A percentile compares a stretch with the other conserved stretches of the same genome.
Conservation (phyloP, 192 early-diverging fungal species). For the Coemansia sp. region DNA sequence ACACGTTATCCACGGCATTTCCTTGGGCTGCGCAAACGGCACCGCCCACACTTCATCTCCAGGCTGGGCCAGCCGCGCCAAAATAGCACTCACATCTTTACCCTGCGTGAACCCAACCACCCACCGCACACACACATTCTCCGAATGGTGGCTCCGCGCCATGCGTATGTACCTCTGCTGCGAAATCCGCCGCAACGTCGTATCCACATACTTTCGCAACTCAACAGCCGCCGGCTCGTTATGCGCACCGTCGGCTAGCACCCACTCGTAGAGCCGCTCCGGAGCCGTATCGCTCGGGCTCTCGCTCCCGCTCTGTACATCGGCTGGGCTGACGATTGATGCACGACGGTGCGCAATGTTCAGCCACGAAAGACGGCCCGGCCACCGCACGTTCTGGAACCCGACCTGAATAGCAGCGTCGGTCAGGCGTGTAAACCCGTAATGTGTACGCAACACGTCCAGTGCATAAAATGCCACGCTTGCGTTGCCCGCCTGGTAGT, state of each 20-base stretch:
- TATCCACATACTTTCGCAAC: slow-evolving; percentile 68
- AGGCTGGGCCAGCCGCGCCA: slow-evolving; percentile 58
- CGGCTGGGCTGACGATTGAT: background rate
- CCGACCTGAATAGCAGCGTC: slow-evolving; percentile 61
- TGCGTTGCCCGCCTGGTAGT: slow-evolving; percentile 79
- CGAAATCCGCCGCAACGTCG: slow-evolving; percentile 32
- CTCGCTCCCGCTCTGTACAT: slow-evolving; percentile 8
- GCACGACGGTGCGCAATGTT: slow-evolving; percentile 1
- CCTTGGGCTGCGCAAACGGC: slow-evolving; percentile 72
- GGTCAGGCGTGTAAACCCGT: slow-evolving; percentile 49
- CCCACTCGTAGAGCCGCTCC: slow-evolving; percentile 32
- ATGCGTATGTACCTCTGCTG: slow-evolving; percentile 33
- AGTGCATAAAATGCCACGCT: slow-evolving; percentile 70
- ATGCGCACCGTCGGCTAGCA: slow-evolving; percentile 92
- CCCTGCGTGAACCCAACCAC: slow-evolving; percentile 73
- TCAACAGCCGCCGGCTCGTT: slow-evolving; percentile 73
- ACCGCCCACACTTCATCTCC: slow-evolving; percentile 69
- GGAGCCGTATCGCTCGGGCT: slow-evolving; percentile 2
- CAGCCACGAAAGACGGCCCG: slow-evolving; percentile 80
- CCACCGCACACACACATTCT: slow-evolving; percentile 62
- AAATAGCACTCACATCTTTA: slow-evolving; percentile 64
- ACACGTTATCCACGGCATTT: slow-evolving; percentile 85
- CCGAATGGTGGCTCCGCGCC: slow-evolving; percentile 8
- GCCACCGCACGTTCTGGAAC: slow-evolving; percentile 71
- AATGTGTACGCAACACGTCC: slow-evolving; percentile 50